Evolutionary conservation across 2,329 filamentous ascomycete genomes (phyloP).

Genomic region (Aspergillus niger): DNA sequence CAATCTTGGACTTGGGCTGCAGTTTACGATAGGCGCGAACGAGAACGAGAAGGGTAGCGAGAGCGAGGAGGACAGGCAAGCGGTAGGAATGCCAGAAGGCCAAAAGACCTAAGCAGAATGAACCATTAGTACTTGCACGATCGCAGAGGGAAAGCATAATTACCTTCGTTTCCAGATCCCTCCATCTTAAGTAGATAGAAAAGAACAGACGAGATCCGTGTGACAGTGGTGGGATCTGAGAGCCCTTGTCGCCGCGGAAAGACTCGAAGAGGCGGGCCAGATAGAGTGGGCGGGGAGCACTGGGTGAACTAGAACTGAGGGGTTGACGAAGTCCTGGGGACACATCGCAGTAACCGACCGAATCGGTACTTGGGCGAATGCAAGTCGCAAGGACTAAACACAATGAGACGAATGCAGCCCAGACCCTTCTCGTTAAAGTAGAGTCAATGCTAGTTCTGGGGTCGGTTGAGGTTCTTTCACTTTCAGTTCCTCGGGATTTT

Average conservation of each 20-base stretch:
- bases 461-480: not conserved
- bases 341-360: not conserved
- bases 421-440: not conserved
- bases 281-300: conserved; percentile 7
- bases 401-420: not conserved
- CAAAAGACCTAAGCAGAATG: conserved; percentile 34
- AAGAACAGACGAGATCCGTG: no score
- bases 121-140: not conserved
- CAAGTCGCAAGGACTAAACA: not conserved
- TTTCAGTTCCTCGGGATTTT: not conserved
- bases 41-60: conserved; percentile 40
- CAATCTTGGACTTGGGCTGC: conserved; percentile 29
- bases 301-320: not conserved
- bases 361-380: not conserved
- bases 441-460: not conserved
- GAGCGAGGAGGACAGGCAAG: conserved; percentile 46
- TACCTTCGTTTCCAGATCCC: conserved; percentile 14
- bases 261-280: not conserved
- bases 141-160: not conserved
- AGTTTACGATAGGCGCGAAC: conserved; percentile 27
- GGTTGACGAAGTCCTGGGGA: not conserved
- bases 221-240: not conserved
- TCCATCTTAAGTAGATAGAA: conserved; percentile 14
- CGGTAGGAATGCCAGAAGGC: conserved; percentile 53
- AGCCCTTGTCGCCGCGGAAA: not conserved